Evolutionary conservation across 495 filamentous ascomycete species (phyloP).

Genomic region (Mycothermus thermophilus): DNA sequence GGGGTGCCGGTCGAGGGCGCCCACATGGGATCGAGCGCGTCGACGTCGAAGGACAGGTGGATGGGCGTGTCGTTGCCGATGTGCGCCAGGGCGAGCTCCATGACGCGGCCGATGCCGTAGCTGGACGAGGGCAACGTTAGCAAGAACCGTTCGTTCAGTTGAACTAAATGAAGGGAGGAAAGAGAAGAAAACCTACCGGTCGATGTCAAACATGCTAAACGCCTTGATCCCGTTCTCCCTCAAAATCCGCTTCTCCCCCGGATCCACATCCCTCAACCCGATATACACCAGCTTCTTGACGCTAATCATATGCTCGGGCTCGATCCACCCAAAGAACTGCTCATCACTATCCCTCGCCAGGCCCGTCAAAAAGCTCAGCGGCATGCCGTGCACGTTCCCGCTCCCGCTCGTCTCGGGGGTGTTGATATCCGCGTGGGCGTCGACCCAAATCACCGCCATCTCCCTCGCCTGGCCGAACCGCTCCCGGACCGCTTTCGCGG

Average conservation of each 20-base stretch:
- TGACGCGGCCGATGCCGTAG: conserved; percentile 85
- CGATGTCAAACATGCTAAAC: conserved; percentile 98
- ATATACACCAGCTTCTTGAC: conserved; percentile 92
- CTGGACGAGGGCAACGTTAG: too few species aligned
- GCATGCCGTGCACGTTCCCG: conserved; percentile 98
- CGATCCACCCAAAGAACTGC: conserved; percentile 80
- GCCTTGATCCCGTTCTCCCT: conserved; percentile 82
- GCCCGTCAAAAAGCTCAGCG: conserved; percentile 80
- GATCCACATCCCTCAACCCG: conserved; percentile 82
- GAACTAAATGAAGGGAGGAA: neutral
- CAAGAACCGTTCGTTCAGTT: neutral
- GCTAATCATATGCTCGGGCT: conserved; percentile 43
- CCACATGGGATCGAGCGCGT: conserved; percentile 90
- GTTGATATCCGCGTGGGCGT: conserved; percentile 97
- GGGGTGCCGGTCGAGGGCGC: conserved; percentile 93
- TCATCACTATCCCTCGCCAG: conserved; percentile 57
- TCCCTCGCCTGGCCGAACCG: conserved; percentile 64
- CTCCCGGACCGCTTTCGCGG: conserved; percentile 72
- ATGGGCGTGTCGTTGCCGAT: conserved; percentile 90
- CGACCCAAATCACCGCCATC: conserved; percentile 94
- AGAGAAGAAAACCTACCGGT: conserved; percentile 40
- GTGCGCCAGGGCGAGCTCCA: conserved; percentile 93
- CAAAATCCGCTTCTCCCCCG: conserved; percentile 79
- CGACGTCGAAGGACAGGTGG: conserved; percentile 93
- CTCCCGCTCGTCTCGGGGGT: conserved; percentile 77